Conservation (phyloP, 495 filamentous ascomycete species). For the Mytilinidion resinicola region DNA sequence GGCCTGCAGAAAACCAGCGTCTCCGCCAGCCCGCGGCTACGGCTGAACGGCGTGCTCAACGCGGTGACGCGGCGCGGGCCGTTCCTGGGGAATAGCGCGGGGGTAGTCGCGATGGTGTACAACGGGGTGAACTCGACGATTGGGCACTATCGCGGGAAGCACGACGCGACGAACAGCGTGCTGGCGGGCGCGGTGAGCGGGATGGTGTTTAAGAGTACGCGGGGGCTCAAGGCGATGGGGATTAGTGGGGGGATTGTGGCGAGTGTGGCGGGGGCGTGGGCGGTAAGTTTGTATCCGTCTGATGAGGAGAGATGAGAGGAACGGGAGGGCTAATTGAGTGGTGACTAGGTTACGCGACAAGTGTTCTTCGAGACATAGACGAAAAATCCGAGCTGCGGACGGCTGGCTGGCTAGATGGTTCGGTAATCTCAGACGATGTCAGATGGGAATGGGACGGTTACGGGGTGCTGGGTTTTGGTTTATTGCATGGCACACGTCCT, state of each 20-base stretch:
- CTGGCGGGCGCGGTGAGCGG: constrained; percentile 78
- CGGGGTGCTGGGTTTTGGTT: too few species aligned
- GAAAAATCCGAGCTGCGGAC: too few species aligned
- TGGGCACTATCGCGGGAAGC: constrained; percentile 78
- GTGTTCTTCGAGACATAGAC: too few species aligned
- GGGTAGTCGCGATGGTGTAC: constrained; percentile 90
- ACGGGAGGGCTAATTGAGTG: too few species aligned
- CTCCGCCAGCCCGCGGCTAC: constrained; percentile 77
- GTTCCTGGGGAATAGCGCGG: constrained; percentile 94
- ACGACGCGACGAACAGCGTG: constrained; percentile 85
- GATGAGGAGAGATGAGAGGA: too few species aligned
- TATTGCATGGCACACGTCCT: too few species aligned
- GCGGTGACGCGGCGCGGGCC: constrained; percentile 85
- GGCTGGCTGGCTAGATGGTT: too few species aligned
- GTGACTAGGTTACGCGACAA: too few species aligned
- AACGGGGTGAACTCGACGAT: constrained; percentile 88
- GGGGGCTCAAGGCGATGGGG: constrained; percentile 82
- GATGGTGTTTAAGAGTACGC: constrained; percentile 92
- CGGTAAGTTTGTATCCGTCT: constrained; percentile 47
- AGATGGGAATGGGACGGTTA: too few species aligned
- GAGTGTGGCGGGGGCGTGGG: constrained; percentile 76
- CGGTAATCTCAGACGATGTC: too few species aligned
- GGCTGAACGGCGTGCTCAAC: constrained; percentile 89
- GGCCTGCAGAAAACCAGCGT: constrained; percentile 67
- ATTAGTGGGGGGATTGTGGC: constrained; percentile 86